Base-by-base conservation (phyloP, 345 rosid genomes). In the Ailanthus altissimus region DNA sequence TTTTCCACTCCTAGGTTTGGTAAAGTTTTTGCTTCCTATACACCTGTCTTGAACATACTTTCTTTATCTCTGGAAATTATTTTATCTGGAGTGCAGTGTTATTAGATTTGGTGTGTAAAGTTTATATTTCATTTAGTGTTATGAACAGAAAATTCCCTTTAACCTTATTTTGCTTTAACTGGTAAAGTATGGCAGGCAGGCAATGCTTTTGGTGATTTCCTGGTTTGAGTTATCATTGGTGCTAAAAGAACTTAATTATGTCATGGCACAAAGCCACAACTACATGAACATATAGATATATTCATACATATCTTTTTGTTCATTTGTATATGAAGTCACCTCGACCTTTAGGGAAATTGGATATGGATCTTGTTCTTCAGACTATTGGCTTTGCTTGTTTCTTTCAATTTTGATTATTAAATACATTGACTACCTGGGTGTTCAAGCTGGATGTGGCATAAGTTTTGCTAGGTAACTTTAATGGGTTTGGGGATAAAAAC, bases 161-260 rank as follows among this genome's bases (percentile, higher is more conserved):
- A 16, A 67, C 72, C 9, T 13, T 6, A 12, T 47, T 47, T 47
- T 67, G 71, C 38, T 67, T 25, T 47, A 23, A 49, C 12, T 46
- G 72, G 56, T 67, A 23, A 67, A 38, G 25, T 67, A 6, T 47
- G 53, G 23, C 72, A 45, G 53, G 23, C 72, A 45, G 26, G 38
- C 15, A 13, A 12, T 59, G 65, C 40, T 67, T 23, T 26, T 15
- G 56, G 10, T 67, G 12, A 40, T 46, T 67, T 50, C 2, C 18
- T 25, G 32, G 21, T 67, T 23, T 46, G n/a, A 8, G 43, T 69
- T 69, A 9, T 42, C 23, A 3, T 32, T 64, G 49, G 25, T 42
- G 25, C 32, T 4, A 15, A 62, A 62, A 36, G 21, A 62, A 62
- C 10, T 36, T 4, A 7, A 15, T 62, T 32, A 38, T 64, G 6